Percentiles rank a stretch among this genome's conserved stretches.
Conservation (phyloP, 208 protist genomes). For the Trypanosoma mega region DNA sequence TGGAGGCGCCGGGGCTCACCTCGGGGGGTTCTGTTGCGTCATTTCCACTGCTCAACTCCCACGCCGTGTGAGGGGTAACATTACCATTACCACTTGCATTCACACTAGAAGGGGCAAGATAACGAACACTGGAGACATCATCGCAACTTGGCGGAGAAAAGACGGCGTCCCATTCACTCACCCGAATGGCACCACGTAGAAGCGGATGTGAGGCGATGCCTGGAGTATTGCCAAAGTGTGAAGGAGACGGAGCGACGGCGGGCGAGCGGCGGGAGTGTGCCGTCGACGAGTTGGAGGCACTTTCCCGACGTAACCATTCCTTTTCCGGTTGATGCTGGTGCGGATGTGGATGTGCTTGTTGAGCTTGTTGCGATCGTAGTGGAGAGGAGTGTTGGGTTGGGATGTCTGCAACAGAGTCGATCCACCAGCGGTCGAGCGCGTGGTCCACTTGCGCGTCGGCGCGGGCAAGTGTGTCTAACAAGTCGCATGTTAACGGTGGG, state of each 20-base stretch:
- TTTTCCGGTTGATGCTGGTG: background rate
- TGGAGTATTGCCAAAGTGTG: no score
- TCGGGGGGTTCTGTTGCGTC: no score
- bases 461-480: background rate
- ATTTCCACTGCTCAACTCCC: no score
- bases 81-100: no score
- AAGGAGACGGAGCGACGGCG: background rate
- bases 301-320: no score
- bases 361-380: background rate
- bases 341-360: background rate
- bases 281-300: no score
- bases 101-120: no score
- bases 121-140: background rate
- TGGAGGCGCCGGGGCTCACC: no score
- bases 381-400: no score
- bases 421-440: conserved; percentile 7
- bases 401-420: background rate
- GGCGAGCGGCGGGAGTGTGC: background rate
- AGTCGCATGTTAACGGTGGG: background rate
- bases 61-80: no score
- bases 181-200: no score
- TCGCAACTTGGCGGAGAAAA: background rate
- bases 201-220: no score
- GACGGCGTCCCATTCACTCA: background rate
- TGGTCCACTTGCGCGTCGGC: conserved; percentile 8